Conservation (phyloP, 208 protist genomes). For the Crithidia brevicula region DNA sequence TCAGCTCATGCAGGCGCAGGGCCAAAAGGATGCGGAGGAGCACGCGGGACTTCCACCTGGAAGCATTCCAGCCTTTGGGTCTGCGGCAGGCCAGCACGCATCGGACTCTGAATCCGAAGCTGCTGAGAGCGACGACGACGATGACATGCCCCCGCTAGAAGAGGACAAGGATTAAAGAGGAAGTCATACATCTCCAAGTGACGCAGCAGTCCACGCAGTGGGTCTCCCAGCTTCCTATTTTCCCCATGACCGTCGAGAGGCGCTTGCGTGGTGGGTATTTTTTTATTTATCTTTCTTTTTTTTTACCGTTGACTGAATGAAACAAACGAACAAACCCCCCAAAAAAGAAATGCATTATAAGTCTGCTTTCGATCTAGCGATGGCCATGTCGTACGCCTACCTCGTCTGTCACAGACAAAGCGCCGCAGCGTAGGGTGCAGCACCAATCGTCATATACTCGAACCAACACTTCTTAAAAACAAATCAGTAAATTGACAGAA, state of each 20-base stretch:
- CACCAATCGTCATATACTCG: too few species aligned
- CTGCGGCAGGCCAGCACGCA: constrained; percentile 24
- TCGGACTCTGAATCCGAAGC: constrained; percentile 6
- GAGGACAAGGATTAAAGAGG: constrained; percentile 24
- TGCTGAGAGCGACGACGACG: constrained; percentile 45
- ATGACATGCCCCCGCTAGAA: constrained; percentile 63
- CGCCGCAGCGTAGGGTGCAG: too few species aligned
- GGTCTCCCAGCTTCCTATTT: too few species aligned
- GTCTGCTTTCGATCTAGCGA: too few species aligned
- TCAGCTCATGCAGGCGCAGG: constrained; percentile 52
- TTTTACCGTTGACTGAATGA: background rate
- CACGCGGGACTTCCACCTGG: constrained; percentile 19
- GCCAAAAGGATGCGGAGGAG: constrained; percentile 34
- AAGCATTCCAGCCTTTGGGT: constrained; percentile 35
- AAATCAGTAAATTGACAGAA: too few species aligned
- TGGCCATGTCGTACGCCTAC: too few species aligned
- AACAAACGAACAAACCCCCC: background rate
- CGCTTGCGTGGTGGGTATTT: background rate
- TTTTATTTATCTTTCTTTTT: background rate
- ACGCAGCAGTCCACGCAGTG: too few species aligned
- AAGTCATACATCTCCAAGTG: too few species aligned
- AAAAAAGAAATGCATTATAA: too few species aligned
- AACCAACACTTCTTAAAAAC: too few species aligned
- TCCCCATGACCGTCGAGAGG: background rate
- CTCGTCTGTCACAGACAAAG: too few species aligned